phyloP scores from a whole-genome alignment of 805 yeast genomes.

The Lipomyces lipofer region DNA sequence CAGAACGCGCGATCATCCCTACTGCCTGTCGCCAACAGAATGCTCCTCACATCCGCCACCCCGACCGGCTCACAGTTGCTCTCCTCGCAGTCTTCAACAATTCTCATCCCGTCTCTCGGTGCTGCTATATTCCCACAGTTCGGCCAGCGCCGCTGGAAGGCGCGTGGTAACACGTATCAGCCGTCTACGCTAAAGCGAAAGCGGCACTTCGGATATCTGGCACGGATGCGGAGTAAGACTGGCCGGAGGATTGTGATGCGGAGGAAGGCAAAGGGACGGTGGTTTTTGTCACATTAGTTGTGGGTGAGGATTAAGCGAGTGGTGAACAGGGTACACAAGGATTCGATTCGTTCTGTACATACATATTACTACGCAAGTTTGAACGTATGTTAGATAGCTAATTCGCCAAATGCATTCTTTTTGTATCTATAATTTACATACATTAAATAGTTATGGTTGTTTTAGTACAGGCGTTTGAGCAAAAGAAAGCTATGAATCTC shows the following conservation, averaged over 20 bases:
- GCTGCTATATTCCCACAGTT: constrained; percentile 30
- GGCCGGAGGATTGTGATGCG: constrained; percentile 79
- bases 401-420: neutral
- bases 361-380: no score
- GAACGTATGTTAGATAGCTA: neutral
- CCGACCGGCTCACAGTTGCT: neutral
- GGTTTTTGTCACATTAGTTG: constrained; percentile 78
- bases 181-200: constrained; percentile 90
- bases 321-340: neutral
- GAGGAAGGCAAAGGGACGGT: constrained; percentile 85
- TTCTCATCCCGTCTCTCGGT: neutral
- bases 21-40: neutral
- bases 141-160: constrained; percentile 69
- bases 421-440: no score
- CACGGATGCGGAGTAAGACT: constrained; percentile 68
- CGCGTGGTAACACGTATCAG: constrained; percentile 93
- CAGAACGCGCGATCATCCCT: constrained; percentile 9
- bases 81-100: neutral
- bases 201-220: constrained; percentile 85
- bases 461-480: no score
- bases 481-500: no score
- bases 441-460: no score
- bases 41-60: neutral
- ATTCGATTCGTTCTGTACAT: neutral
- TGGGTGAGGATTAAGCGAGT: neutral